Percentiles rank a stretch among this genome's conserved stretches.
phyloP scores from a whole-genome alignment of 1,139 yeast genomes.

The Geotrichum bryndzae region DNA sequence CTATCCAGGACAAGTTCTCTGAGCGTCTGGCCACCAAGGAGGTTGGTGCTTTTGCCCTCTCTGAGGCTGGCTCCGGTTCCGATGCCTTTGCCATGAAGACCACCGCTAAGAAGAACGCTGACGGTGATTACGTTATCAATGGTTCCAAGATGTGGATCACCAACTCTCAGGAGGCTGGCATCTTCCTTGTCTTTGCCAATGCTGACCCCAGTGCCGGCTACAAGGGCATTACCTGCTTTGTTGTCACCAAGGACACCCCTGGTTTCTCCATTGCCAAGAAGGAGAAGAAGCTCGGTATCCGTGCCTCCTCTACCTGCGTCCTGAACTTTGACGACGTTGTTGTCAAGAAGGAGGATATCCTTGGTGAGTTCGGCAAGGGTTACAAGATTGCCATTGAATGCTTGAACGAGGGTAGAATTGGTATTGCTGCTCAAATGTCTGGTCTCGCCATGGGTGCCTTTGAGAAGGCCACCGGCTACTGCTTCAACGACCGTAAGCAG shows the following conservation, averaged over 20 bases:
- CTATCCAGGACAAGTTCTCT: constrained; percentile 36
- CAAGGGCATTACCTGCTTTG: constrained; percentile 44
- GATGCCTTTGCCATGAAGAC: constrained; percentile 44
- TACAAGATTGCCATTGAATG: constrained; percentile 44
- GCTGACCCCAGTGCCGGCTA: constrained; percentile 41
- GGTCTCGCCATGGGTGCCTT: constrained; percentile 44
- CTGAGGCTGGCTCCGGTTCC: constrained; percentile 42
- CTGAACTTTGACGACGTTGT: constrained; percentile 40
- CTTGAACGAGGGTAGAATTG: constrained; percentile 43
- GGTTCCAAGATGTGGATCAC: constrained; percentile 46
- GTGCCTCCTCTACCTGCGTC: constrained; percentile 43
- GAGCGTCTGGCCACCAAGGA: constrained; percentile 37
- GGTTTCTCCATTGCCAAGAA: constrained; percentile 42
- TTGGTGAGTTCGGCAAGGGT: constrained; percentile 43
- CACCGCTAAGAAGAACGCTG: constrained; percentile 34
- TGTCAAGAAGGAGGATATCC: constrained; percentile 40
- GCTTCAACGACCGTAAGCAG: constrained; percentile 40
- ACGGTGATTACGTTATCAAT: constrained; percentile 35
- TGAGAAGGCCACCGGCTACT: constrained; percentile 39
- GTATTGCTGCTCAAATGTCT: constrained; percentile 44
- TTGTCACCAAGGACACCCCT: constrained; percentile 37
- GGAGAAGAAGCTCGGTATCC: constrained; percentile 42
- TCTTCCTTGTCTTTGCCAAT: constrained; percentile 40
- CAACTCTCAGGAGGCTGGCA: constrained; percentile 42
- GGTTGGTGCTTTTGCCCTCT: constrained; percentile 40